Base-by-base conservation (phyloP, 1,284 basidiomycete genomes). In the Sporisorium reilianum region DNA sequence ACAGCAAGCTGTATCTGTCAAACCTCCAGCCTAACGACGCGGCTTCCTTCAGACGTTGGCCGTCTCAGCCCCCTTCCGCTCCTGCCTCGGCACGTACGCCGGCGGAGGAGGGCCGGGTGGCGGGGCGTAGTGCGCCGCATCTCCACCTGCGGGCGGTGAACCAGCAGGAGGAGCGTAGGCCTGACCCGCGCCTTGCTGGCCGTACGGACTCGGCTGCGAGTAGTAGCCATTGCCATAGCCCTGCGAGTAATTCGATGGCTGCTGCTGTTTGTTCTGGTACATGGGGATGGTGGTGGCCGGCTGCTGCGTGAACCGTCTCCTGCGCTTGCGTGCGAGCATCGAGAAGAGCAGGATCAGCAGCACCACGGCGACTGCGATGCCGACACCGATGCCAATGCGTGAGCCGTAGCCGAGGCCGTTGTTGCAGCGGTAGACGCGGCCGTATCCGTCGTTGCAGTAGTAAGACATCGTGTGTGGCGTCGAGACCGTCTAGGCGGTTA, bases 81-180 rank as follows among this genome's bases (percentile, higher is more conserved):
- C 57, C 30, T 46, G 22, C 20, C 44, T 42, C 8, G 72, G 72
- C 48, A 64, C 60, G 57, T 75, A 75, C 0, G 72, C 67, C 52
- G 72, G 67, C 5, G 72, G 72, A 14, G 72, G 72, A 3, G 64
- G 54, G 8, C 72, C 67, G 22, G 55, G 55, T n/a, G 72, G 72
- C 3, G 67, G 63, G 3, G 67, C 67, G 48, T 75, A 75, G 14
- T 60, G 44, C 3, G 62, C 58, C 3, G 51, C 63, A 28, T 69
- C 72, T 36, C 57, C 55, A 18, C 52, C 32, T 8, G 42, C 10
- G 8, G 67, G 72, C 5, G 67, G 67, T 3, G 36, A 41, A 20
- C 66, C 72, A 4, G 66, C 22, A 10, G 72, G 72, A 11, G 67
- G 72, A 1, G 53, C 72, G n/a, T 75, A 75, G 5, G 70, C 18